Evolutionary conservation across 2,329 filamentous ascomycete species (phyloP).

Genomic region (Pseudocercospora vitis): DNA sequence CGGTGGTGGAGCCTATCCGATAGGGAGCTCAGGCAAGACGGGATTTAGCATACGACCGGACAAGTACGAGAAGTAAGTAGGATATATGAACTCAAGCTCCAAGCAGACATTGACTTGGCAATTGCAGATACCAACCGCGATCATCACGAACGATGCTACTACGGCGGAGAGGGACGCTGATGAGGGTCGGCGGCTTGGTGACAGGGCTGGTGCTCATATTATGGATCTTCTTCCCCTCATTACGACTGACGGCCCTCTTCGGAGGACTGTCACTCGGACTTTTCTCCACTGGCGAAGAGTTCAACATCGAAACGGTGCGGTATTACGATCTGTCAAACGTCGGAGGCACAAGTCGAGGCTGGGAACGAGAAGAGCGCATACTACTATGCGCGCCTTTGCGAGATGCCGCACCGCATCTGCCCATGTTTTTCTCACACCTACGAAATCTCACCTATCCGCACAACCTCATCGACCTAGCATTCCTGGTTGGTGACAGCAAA

Average conservation of each 20-base stretch:
- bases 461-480: conserved; percentile 91
- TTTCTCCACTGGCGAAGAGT: conserved; percentile 61
- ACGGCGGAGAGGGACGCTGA: conserved; percentile 69
- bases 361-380: conserved; percentile 95
- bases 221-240: conserved; percentile 74
- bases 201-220: conserved; percentile 60
- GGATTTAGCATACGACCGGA: conserved; percentile 79
- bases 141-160: conserved; percentile 67
- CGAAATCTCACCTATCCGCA: conserved; percentile 97
- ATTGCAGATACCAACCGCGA: conserved; percentile 76
- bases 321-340: conserved; percentile 95
- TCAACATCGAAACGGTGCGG: conserved; percentile 88
- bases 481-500: conserved; percentile 95
- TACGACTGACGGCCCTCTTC: conserved; percentile 60
- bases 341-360: conserved; percentile 85
- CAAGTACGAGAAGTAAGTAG: conserved; percentile 59
- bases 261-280: conserved; percentile 66
- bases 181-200: conserved; percentile 62
- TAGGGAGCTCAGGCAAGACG: conserved; percentile 52
- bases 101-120: not conserved
- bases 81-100: not conserved
- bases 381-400: conserved; percentile 90
- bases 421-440: conserved; percentile 98
- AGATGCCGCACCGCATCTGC: conserved; percentile 86
- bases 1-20: conserved; percentile 43